Evolutionary conservation across 2,329 filamentous ascomycete genomes (phyloP).

Genomic region (Fonsecaea multimorphosa): DNA sequence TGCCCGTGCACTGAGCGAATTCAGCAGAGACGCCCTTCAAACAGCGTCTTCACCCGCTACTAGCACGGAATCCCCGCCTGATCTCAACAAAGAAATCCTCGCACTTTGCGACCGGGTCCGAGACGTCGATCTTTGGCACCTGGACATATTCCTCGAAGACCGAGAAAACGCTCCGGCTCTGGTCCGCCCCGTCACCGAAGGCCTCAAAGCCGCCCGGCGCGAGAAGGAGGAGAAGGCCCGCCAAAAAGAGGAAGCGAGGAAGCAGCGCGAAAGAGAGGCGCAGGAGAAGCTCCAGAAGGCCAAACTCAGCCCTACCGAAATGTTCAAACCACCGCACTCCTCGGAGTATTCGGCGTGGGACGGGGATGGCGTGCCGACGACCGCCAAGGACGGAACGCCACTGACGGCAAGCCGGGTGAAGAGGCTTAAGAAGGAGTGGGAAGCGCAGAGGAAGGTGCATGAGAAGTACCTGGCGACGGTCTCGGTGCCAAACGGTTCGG

Average conservation of each 20-base stretch:
- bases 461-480: conserved; percentile 61
- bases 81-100: conserved; percentile 73
- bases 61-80: conserved; percentile 46
- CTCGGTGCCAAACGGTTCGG: background rate
- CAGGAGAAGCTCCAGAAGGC: conserved; percentile 60
- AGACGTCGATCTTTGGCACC: conserved; percentile 78
- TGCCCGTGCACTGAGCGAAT: conserved; percentile 37
- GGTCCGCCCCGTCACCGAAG: conserved; percentile 69
- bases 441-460: conserved; percentile 84
- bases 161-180: conserved; percentile 72
- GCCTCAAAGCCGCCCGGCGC: conserved; percentile 61
- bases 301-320: conserved; percentile 62
- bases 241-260: conserved; percentile 61
- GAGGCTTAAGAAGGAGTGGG: conserved; percentile 87
- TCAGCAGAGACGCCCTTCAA: conserved; percentile 44
- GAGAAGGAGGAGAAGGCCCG: conserved; percentile 59
- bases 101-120: conserved; percentile 79
- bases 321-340: conserved; percentile 60
- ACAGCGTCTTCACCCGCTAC: conserved; percentile 62
- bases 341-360: conserved; percentile 79
- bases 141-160: conserved; percentile 89
- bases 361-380: conserved; percentile 77
- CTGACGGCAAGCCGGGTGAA: conserved; percentile 80
- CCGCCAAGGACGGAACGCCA: conserved; percentile 77
- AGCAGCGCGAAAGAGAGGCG: conserved; percentile 63